Conservation (phyloP, 768 basidiomycete species). For the Russula ochroleuca region DNA sequence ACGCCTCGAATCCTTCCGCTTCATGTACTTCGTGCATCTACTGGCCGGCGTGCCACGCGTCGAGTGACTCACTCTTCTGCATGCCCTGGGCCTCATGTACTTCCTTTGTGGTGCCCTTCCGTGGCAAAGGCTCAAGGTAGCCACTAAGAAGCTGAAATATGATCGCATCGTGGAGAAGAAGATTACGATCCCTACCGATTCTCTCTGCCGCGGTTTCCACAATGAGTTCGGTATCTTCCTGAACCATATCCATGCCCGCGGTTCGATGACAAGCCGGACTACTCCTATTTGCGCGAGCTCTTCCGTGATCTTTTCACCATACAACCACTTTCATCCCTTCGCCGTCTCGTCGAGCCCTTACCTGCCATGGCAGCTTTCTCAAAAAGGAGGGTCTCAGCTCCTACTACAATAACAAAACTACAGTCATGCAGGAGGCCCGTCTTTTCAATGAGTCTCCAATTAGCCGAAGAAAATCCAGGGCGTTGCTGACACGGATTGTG, state of each 20-base stretch:
- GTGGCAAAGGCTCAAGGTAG: slow-evolving; percentile 99
- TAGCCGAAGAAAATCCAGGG: slow-evolving; percentile 94
- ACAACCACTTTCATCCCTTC: slow-evolving; percentile 2
- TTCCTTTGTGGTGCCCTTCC: slow-evolving; percentile 97
- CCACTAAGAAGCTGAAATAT: slow-evolving; percentile 99
- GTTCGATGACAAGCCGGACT: slow-evolving; percentile 99
- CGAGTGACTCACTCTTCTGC: slow-evolving; percentile 14
- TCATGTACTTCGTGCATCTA: slow-evolving; percentile 19
- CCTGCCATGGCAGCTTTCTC: slow-evolving; percentile 67
- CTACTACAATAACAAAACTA: slow-evolving; percentile 96
- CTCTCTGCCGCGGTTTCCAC: slow-evolving; percentile 98
- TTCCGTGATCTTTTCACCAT: slow-evolving; percentile 94
- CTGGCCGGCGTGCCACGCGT: slow-evolving; percentile 20
- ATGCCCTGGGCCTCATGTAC: slow-evolving; percentile 84
- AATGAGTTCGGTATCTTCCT: slow-evolving; percentile 99
- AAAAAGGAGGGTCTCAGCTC: slow-evolving; percentile 92
- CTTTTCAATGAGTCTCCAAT: slow-evolving; percentile 99
- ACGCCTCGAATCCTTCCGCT: slow-evolving; percentile 6
- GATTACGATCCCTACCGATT: slow-evolving; percentile 97
- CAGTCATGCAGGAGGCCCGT: slow-evolving; percentile 95
- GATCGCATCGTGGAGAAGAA: slow-evolving; percentile 99
- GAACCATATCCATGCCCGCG: slow-evolving; percentile 96
- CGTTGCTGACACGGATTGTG: slow-evolving; percentile 92
- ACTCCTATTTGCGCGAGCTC: slow-evolving; percentile 98
- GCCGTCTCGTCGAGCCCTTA: background rate